Conservation (phyloP, 2,329 filamentous ascomycete genomes). For the Microsporum ferrugineum region DNA sequence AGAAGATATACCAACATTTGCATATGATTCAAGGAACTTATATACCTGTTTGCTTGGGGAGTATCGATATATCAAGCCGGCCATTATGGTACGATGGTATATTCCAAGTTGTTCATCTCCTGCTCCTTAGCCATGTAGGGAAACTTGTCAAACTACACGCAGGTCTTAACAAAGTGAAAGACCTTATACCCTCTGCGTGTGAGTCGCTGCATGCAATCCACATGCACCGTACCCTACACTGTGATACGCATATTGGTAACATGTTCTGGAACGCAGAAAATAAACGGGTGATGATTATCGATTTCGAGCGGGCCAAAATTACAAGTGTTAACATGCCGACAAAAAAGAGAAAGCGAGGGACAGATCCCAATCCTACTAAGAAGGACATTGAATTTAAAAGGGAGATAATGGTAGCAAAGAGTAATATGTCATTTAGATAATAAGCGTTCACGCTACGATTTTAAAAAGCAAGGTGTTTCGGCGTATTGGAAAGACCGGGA, state of each 20-base stretch:
- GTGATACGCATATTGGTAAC: slow-evolving; percentile 6
- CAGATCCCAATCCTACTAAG: not conserved
- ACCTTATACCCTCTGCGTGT: not conserved
- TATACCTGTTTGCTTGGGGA: slow-evolving; percentile 16
- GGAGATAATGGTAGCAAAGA: not conserved
- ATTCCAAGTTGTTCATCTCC: slow-evolving; percentile 3
- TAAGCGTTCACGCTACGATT: too few species aligned
- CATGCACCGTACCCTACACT: slow-evolving; percentile 6
- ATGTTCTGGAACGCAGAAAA: slow-evolving; percentile 12
- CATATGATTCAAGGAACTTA: slow-evolving; percentile 13
- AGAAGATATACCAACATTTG: slow-evolving; percentile 12
- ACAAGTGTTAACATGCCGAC: not conserved
- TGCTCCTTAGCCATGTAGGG: slow-evolving; percentile 11
- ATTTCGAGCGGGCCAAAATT: slow-evolving; percentile 11
- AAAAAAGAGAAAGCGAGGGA: not conserved
- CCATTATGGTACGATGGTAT: slow-evolving; percentile 12
- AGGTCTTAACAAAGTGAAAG: not conserved
- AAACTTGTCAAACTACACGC: not conserved
- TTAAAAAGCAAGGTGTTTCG: too few species aligned
- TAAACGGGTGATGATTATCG: slow-evolving; percentile 10
- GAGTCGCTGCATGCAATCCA: slow-evolving; percentile 10
- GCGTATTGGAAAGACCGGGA: too few species aligned
- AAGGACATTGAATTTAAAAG: not conserved
- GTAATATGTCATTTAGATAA: not conserved
- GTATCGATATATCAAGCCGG: slow-evolving; percentile 10